Evolutionary conservation across 345 rosid species (phyloP).

Genomic region (Noccaea bulbosa): DNA sequence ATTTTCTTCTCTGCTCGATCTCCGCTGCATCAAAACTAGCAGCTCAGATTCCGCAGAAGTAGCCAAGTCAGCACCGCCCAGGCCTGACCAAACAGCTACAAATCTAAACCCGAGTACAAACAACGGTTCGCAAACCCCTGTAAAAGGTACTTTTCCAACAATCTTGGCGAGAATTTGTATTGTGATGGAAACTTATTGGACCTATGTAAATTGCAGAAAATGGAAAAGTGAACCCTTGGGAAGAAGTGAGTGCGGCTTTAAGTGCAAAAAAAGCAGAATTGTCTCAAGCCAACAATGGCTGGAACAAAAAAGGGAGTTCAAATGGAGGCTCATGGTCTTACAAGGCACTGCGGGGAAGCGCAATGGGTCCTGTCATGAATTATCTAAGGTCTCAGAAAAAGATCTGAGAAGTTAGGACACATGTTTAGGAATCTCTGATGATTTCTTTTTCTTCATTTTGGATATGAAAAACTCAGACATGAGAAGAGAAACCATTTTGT

Average conservation of each 20-base stretch:
- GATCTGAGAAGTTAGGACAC: conserved; percentile 36
- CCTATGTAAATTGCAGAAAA: conserved; percentile 52
- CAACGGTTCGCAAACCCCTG: conserved; percentile 43
- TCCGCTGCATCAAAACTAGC: conserved; percentile 56
- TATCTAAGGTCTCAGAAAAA: conserved; percentile 73
- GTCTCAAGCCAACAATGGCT: conserved; percentile 60
- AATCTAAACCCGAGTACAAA: conserved; percentile 36
- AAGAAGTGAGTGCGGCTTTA: conserved; percentile 67
- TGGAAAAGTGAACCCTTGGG: conserved; percentile 62
- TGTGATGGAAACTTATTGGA: conserved; percentile 10
- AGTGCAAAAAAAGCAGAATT: conserved; percentile 70
- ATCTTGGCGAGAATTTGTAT: neutral
- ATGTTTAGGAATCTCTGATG: neutral
- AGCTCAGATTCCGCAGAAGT: conserved; percentile 40
- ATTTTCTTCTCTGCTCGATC: conserved; percentile 71
- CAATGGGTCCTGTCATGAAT: conserved; percentile 85
- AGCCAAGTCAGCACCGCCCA: conserved; percentile 12
- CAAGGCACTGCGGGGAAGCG: conserved; percentile 74
- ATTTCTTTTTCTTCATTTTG: conserved; percentile 8
- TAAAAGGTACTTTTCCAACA: conserved; percentile 51
- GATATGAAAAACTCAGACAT: conserved; percentile 30
- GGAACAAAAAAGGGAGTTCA: conserved; percentile 56
- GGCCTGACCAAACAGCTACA: conserved; percentile 36
- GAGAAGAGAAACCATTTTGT: conserved; percentile 28
- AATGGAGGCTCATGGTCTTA: conserved; percentile 61